Conservation (phyloP, 73 alveolate species). For the Uronychia binucleata region DNA sequence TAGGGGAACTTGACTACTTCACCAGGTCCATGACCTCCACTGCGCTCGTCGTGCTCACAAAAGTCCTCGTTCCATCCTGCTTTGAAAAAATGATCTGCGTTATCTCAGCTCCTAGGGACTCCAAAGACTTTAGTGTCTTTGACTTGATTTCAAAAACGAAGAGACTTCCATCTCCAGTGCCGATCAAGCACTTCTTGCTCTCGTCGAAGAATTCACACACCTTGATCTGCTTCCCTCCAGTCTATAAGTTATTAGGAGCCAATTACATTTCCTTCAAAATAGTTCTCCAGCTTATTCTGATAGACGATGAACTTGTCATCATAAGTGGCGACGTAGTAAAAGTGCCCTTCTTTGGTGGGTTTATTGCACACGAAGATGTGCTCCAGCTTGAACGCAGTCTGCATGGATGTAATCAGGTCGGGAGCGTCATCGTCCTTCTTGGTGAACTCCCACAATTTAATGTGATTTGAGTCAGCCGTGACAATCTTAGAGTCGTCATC, state of each 20-base stretch:
- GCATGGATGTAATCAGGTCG: conserved; percentile 38
- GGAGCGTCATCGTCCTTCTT: conserved; percentile 49
- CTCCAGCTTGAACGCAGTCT: conserved; percentile 31
- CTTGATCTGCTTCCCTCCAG: neutral
- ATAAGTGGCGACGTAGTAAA: conserved; percentile 40
- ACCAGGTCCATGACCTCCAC: neutral
- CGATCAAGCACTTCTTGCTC: conserved; percentile 4
- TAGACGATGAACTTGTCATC: conserved; percentile 48
- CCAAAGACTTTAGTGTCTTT: conserved; percentile 16
- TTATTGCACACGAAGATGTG: conserved; percentile 25
- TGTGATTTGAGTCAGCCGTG: conserved; percentile 38
- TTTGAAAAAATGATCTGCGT: conserved; percentile 1
- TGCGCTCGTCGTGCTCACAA: neutral
- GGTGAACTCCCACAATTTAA: conserved; percentile 53
- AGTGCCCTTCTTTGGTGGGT: conserved; percentile 1
- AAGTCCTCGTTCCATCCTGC: neutral
- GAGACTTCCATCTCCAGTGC: conserved; percentile 41
- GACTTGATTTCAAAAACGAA: conserved; percentile 15
- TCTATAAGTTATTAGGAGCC: too few species aligned
- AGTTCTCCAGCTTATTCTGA: conserved; percentile 27
- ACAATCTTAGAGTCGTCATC: conserved; percentile 44
- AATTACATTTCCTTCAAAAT: conserved; percentile 5
- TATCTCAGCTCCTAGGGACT: neutral
- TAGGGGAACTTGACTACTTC: neutral
- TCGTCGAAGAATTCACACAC: conserved; percentile 24